phyloP scores from a whole-genome alignment of 495 filamentous ascomycete genomes.

The Astrocystis sublimbata region DNA sequence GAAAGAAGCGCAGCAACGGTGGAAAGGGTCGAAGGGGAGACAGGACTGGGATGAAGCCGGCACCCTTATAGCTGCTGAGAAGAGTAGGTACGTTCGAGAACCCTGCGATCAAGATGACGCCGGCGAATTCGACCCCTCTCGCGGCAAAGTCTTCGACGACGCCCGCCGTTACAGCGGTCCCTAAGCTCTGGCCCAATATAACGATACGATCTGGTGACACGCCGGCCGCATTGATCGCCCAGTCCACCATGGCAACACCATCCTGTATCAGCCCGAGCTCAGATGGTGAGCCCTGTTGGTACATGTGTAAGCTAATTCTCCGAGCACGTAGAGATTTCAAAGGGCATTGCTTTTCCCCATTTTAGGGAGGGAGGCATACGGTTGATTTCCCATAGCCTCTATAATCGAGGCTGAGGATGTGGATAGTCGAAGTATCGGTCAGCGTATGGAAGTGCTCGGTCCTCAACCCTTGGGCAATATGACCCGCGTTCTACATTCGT shows the following conservation, averaged over 20 bases:
- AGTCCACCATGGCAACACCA: constrained; percentile 68
- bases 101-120: constrained; percentile 73
- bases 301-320: not conserved
- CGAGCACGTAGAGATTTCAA: not conserved
- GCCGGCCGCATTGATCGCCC: constrained; percentile 62
- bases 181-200: constrained; percentile 84
- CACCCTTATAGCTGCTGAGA: constrained; percentile 62
- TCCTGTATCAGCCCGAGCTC: constrained; percentile 84
- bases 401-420: constrained; percentile 75
- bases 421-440: constrained; percentile 56
- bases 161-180: constrained; percentile 77
- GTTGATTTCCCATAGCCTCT: constrained; percentile 84
- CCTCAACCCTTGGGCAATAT: constrained; percentile 63
- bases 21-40: constrained; percentile 63
- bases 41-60: constrained; percentile 75
- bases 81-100: constrained; percentile 76
- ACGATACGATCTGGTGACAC: constrained; percentile 73
- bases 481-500: constrained; percentile 55
- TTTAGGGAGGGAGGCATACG: not conserved
- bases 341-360: no score
- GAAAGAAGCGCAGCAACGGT: constrained; percentile 40
- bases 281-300: constrained; percentile 62
- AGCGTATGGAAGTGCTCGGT: constrained; percentile 64
- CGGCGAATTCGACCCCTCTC: constrained; percentile 57
- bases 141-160: constrained; percentile 65